These are phyloP conservation scores for Chloranthus sessilifolius DNA, from an alignment of 164 flowering plant species.

Conservation along the genomic window DNA sequence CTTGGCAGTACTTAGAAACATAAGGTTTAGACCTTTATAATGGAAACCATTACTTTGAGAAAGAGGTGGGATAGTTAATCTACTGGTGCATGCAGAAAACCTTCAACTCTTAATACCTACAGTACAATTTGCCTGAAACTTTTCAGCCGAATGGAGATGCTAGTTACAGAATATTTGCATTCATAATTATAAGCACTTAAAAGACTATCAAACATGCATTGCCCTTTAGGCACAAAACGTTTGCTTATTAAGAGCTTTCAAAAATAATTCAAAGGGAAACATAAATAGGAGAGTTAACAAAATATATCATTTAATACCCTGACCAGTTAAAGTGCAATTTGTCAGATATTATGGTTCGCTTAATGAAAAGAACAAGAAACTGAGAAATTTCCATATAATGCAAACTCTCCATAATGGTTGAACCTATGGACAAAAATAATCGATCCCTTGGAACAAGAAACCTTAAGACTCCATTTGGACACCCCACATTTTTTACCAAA, in stretches of 20 bases:
- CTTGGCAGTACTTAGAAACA: slow-evolving; percentile 2
- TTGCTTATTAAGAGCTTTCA: neutral
- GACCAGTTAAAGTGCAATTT: neutral
- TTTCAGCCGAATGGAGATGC: neutral
- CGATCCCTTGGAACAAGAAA: too few species aligned
- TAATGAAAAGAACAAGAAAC: too few species aligned
- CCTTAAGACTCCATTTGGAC: too few species aligned
- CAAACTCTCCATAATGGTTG: too few species aligned
- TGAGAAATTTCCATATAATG: too few species aligned
- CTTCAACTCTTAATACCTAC: slow-evolving; percentile 3
- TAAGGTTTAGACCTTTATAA: neutral
- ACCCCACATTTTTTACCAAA: too few species aligned
- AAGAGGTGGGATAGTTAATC: neutral
- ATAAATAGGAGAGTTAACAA: neutral
- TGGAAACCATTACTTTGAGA: neutral
- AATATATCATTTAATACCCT: neutral
- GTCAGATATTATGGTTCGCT: neutral
- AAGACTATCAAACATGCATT: neutral
- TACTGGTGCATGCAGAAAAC: neutral
- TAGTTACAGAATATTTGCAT: too few species aligned
- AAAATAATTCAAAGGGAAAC: too few species aligned
- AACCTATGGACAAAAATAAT: too few species aligned
- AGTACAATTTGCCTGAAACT: neutral
- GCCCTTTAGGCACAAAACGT: neutral
- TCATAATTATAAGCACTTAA: neutral